Percentiles rank a stretch among this genome's conserved stretches.
Conservation (phyloP, 73 alveolate species). For the Symbiodinium natans region DNA sequence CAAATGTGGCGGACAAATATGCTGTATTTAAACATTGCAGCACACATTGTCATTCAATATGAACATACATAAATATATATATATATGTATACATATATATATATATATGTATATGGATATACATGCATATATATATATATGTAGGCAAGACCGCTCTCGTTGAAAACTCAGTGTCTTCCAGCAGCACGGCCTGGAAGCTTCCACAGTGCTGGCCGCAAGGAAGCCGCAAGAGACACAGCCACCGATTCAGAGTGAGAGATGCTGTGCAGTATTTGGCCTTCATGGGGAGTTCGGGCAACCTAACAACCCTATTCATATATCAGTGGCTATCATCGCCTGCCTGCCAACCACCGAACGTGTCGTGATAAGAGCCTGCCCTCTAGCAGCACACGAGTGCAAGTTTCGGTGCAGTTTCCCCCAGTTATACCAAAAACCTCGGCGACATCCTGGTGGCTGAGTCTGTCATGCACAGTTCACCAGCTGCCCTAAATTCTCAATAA, state of each 20-base stretch:
- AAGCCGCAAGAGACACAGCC: background rate
- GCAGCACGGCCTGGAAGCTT: background rate
- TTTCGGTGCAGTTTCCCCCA: no score
- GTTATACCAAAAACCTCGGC: no score
- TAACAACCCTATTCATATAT: background rate
- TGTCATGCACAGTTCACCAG: slow-evolving; percentile 2
- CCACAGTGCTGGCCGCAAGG: background rate
- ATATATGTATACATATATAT: no score
- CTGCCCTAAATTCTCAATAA: slow-evolving; percentile 1
- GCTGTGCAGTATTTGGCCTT: background rate
- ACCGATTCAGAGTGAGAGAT: background rate
- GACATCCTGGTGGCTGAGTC: background rate
- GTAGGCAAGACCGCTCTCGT: background rate
- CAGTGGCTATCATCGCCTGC: background rate
- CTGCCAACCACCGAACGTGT: no score
- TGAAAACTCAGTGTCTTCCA: background rate
- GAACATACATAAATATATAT: background rate
- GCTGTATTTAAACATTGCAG: no score
- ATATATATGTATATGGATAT: background rate
- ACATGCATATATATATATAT: no score
- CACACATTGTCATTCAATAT: no score
- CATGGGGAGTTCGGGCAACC: background rate
- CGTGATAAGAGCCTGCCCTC: no score
- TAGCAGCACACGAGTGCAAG: no score
- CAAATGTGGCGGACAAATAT: no score